A percentile compares a stretch with the other conserved stretches of the same genome.
phyloP scores from a whole-genome alignment of 1,284 basidiomycete species.

The Naganishia sp. region DNA sequence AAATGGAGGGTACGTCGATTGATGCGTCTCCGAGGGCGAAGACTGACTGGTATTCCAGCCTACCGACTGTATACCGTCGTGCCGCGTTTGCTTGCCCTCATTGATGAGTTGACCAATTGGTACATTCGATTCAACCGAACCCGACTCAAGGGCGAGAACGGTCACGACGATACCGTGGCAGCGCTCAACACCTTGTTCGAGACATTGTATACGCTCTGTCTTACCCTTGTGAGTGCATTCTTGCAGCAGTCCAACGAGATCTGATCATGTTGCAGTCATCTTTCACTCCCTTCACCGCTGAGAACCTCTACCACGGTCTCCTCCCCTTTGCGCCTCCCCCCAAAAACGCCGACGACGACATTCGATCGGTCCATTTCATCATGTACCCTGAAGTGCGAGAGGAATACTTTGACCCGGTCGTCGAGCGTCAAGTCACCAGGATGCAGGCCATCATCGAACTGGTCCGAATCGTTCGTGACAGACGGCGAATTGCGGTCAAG shows the following conservation, averaged over 20 bases:
- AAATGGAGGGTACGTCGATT: conserved; percentile 73
- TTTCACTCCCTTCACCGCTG: conserved; percentile 96
- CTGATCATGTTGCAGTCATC: conserved; percentile 67
- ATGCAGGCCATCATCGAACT: conserved; percentile 96
- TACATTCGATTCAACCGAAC: conserved; percentile 99
- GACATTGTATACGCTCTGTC: conserved; percentile 87
- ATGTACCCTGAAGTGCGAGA: conserved; percentile 89
- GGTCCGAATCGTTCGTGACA: conserved; percentile 84
- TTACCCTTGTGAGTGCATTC: conserved; percentile 68
- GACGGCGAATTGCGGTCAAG: conserved; percentile 83
- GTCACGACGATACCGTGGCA: conserved; percentile 79
- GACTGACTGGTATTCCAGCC: conserved; percentile 50
- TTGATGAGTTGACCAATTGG: conserved; percentile 99
- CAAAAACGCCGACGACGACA: conserved; percentile 64
- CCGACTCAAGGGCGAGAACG: conserved; percentile 92
- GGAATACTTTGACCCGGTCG: conserved; percentile 94
- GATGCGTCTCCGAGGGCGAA: too few species aligned
- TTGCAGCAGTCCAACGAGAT: conserved; percentile 31
- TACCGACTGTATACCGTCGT: conserved; percentile 99
- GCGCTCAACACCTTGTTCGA: conserved; percentile 97
- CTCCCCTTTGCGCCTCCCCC: conserved; percentile 78
- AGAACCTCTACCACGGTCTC: conserved; percentile 93
- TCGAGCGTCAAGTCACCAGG: conserved; percentile 90
- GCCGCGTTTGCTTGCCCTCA: conserved; percentile 84
- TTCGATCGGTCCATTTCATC: conserved; percentile 93